phyloP scores from a whole-genome alignment of 768 basidiomycete species.

The Agrocybe pediades region DNA sequence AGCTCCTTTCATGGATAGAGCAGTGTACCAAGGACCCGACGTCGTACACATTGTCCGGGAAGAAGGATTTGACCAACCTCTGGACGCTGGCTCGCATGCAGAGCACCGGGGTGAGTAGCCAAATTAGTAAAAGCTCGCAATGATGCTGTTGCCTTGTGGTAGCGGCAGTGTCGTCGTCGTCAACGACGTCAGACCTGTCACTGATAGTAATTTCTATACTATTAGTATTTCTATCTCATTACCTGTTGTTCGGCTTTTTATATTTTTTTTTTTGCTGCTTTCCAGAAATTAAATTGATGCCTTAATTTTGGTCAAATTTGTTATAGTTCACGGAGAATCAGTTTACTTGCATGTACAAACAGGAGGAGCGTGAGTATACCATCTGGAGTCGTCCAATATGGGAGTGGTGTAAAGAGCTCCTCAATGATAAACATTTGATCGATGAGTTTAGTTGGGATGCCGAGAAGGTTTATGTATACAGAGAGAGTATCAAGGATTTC shows the following conservation, averaged over 20 bases:
- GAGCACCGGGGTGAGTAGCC: neutral
- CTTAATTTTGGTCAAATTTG: neutral
- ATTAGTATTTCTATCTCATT: no score
- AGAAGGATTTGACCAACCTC: neutral
- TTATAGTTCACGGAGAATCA: constrained; percentile 8
- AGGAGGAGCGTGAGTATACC: neutral
- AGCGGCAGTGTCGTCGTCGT: no score
- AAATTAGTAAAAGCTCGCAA: no score
- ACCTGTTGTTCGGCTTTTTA: neutral
- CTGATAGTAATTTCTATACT: no score
- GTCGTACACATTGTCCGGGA: neutral
- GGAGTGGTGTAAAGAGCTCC: constrained; percentile 19
- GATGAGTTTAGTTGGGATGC: constrained; percentile 20
- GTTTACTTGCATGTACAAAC: constrained; percentile 4
- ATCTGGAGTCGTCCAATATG: constrained; percentile 8
- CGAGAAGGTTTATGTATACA: constrained; percentile 11
- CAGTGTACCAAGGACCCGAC: neutral
- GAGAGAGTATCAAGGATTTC: constrained; percentile 23
- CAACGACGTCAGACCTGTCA: no score
- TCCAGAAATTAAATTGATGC: neutral
- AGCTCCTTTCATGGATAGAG: neutral
- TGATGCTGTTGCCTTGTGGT: no score
- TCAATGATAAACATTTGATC: constrained; percentile 22
- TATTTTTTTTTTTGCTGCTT: no score
- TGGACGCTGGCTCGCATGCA: constrained; percentile 1